A percentile compares a stretch with the other conserved stretches of the same genome.
Conservation (phyloP, 208 protist species). For the Acanthamoeba triangularis region DNA sequence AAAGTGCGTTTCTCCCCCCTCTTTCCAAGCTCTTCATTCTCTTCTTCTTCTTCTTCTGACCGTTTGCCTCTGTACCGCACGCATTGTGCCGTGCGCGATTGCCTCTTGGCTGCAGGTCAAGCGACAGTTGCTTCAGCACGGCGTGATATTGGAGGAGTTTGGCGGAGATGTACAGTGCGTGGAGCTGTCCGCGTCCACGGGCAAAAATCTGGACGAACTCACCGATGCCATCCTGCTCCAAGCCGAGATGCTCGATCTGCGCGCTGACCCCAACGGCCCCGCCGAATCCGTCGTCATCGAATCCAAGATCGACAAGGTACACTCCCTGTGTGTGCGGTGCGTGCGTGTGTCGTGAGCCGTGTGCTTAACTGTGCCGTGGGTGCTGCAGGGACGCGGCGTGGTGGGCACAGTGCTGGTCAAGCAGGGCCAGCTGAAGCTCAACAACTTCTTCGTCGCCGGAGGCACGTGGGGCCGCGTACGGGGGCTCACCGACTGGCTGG, state of each 20-base stretch:
- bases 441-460: conserved; percentile 87
- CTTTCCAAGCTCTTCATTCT: not conserved
- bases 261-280: conserved; percentile 89
- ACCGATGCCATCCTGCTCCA: conserved; percentile 95
- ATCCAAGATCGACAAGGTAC: conserved; percentile 79
- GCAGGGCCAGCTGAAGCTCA: conserved; percentile 83
- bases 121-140: conserved; percentile 91
- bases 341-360: not conserved
- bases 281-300: conserved; percentile 96
- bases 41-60: not conserved
- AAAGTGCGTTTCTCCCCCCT: conserved; percentile 79
- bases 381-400: conserved; percentile 6
- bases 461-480: conserved; percentile 83
- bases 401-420: conserved; percentile 82
- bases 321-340: conserved; percentile 9
- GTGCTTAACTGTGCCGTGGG: not conserved
- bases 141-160: conserved; percentile 95
- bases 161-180: conserved; percentile 96
- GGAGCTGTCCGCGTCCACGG: conserved; percentile 93
- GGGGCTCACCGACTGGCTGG: conserved; percentile 72
- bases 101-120: conserved; percentile 47
- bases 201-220: conserved; percentile 93
- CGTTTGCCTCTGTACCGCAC: no score
- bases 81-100: not conserved
- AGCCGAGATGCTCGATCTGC: conserved; percentile 95